A percentile compares a stretch with the other conserved stretches of the same genome.
Evolutionary conservation across 2,329 filamentous ascomycete genomes (phyloP).

Genomic region (Stenocarpella maydis): DNA sequence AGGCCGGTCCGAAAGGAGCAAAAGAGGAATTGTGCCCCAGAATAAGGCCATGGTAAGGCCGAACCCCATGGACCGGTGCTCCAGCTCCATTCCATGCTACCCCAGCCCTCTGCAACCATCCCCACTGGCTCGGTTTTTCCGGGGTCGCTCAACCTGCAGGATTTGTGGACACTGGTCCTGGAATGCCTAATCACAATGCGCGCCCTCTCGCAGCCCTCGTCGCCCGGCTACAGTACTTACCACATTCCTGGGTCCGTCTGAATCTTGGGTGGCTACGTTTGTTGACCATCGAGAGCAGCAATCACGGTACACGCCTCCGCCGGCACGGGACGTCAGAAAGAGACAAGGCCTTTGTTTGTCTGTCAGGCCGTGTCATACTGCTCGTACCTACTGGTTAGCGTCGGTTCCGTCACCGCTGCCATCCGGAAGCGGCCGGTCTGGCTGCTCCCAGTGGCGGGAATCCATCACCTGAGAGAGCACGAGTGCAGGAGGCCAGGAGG

Average conservation of each 20-base stretch:
- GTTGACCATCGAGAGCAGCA: background rate
- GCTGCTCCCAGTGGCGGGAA: background rate
- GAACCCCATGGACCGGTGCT: conserved; percentile 17
- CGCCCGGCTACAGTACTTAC: background rate
- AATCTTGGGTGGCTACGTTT: background rate
- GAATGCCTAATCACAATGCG: conserved; percentile 18
- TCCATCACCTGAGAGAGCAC: conserved; percentile 17
- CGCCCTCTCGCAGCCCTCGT: background rate
- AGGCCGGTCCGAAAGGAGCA: conserved; percentile 14
- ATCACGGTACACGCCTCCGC: background rate
- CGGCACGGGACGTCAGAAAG: no score
- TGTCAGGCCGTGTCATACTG: conserved; percentile 1
- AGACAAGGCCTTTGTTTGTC: background rate
- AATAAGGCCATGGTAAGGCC: conserved; percentile 31
- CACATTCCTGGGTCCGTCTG: conserved; percentile 18
- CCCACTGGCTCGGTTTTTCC: conserved; percentile 12
- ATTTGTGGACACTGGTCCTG: background rate
- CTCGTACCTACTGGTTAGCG: background rate
- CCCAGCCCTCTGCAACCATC: background rate
- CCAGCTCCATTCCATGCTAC: conserved; percentile 15
- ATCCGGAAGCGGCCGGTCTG: conserved; percentile 17
- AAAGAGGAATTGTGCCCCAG: background rate
- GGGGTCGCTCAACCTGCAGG: conserved; percentile 13
- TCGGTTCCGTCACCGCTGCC: background rate
- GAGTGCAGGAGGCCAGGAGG: background rate